These are phyloP conservation scores for Sinapis alba DNA, from an alignment of 441 rosid genomes.

Conservation along the genomic window DNA sequence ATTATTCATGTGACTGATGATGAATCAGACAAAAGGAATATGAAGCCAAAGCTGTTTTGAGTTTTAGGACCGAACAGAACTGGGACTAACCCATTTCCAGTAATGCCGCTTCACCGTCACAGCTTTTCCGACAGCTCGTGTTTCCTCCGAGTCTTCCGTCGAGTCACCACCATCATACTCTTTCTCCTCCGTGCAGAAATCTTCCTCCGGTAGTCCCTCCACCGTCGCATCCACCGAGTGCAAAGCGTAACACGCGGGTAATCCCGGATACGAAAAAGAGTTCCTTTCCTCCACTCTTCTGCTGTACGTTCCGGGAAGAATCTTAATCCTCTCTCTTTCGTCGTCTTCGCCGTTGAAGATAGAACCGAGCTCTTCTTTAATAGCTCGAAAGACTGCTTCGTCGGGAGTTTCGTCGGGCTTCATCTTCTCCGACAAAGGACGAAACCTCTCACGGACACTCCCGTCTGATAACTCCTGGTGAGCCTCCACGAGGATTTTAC, in stretches of 20 bases:
- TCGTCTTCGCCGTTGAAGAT: constrained; percentile 27
- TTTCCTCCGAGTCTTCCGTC: constrained; percentile 38
- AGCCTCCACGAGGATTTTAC: constrained; percentile 62
- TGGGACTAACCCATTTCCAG: constrained; percentile 85
- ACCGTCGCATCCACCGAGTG: constrained; percentile 74
- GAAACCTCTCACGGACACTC: constrained; percentile 54
- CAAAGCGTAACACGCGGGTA: constrained; percentile 75
- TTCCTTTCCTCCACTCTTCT: constrained; percentile 71
- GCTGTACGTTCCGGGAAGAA: constrained; percentile 59
- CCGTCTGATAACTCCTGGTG: constrained; percentile 87
- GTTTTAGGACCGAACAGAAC: constrained; percentile 48
- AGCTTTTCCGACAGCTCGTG: constrained; percentile 51
- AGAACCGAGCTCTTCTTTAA: constrained; percentile 83
- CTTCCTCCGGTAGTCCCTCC: constrained; percentile 84
- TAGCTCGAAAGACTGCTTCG: constrained; percentile 64
- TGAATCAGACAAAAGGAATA: not conserved
- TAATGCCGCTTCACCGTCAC: constrained; percentile 74
- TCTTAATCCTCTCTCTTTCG: constrained; percentile 38
- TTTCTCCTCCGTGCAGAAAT: constrained; percentile 75
- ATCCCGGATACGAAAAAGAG: constrained; percentile 77
- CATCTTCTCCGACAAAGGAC: constrained; percentile 92
- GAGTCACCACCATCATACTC: constrained; percentile 50
- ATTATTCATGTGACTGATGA: constrained; percentile 6
- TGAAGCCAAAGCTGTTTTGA: not conserved
- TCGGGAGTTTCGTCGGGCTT: constrained; percentile 72